Evolutionary conservation across 805 yeast species (phyloP).

Genomic region (Clavispora vitiphila): DNA sequence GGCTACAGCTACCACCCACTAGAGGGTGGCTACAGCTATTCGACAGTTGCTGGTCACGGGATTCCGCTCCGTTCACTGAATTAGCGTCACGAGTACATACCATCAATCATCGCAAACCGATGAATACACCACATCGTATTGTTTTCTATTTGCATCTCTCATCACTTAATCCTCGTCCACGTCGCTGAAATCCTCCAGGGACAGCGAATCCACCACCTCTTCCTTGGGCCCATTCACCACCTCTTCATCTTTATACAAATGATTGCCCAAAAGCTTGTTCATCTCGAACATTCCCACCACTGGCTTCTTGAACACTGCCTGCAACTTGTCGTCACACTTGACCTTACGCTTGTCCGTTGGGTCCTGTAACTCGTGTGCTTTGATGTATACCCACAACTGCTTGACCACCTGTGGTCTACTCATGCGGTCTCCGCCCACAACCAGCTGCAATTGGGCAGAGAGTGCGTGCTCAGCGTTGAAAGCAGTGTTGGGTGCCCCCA

Average conservation of each 20-base stretch:
- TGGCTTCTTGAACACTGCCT: conserved; percentile 54
- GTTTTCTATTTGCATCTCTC: background rate
- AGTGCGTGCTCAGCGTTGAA: conserved; percentile 43
- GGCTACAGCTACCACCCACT: too few relatives aligned
- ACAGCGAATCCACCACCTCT: conserved; percentile 2
- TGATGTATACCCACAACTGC: conserved; percentile 65
- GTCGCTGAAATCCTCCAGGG: conserved; percentile 6
- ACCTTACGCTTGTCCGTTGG: conserved; percentile 64
- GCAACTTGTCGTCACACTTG: conserved; percentile 54
- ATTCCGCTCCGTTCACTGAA: too few relatives aligned
- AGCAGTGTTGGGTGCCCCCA: conserved; percentile 26
- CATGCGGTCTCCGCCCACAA: conserved; percentile 40
- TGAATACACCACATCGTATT: too few relatives aligned
- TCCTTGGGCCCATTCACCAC: conserved; percentile 2
- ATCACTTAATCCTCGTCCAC: conserved; percentile 3
- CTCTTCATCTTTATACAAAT: conserved; percentile 29
- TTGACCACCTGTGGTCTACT: conserved; percentile 72
- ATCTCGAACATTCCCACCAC: conserved; percentile 53
- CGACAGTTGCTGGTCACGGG: too few relatives aligned
- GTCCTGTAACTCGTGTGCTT: conserved; percentile 56
- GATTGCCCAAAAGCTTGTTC: conserved; percentile 51
- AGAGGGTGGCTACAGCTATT: too few relatives aligned
- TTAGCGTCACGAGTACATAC: too few relatives aligned
- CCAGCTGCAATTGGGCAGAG: conserved; percentile 45
- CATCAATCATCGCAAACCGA: too few relatives aligned